A percentile compares a stretch with the other conserved stretches of the same genome.
These are phyloP conservation scores for Kwoniella europaea DNA, from an alignment of 768 basidiomycete genomes.

Conservation along the genomic window DNA sequence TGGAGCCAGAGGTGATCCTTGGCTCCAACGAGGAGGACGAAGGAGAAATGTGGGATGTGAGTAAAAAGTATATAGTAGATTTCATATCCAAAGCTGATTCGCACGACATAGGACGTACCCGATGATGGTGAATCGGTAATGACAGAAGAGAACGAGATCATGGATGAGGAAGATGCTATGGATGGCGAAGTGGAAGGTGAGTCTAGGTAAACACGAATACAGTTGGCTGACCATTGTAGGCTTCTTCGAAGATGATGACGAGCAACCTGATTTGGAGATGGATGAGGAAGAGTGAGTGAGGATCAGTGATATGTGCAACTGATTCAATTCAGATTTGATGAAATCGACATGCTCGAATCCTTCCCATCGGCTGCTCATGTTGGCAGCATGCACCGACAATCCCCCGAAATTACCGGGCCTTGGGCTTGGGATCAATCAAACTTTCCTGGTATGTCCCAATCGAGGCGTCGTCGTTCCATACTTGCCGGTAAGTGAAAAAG, in stretches of 20 bases:
- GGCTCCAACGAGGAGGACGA: conserved; percentile 28
- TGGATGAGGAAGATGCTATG: conserved; percentile 28
- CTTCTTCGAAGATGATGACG: conserved; percentile 35
- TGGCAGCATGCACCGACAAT: conserved; percentile 10
- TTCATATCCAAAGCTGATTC: background rate
- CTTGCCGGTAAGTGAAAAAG: conserved; percentile 16
- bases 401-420: conserved; percentile 12
- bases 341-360: conserved; percentile 34
- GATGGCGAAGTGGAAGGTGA: conserved; percentile 14
- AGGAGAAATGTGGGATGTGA: conserved; percentile 13
- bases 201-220: background rate
- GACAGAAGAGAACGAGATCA: conserved; percentile 41
- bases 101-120: conserved; percentile 10
- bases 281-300: conserved; percentile 58
- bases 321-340: conserved; percentile 31
- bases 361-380: conserved; percentile 11
- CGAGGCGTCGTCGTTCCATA: conserved; percentile 15
- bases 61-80: background rate
- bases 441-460: background rate
- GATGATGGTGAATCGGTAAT: conserved; percentile 22
- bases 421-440: conserved; percentile 41
- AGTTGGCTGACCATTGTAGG: conserved; percentile 12
- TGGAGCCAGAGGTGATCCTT: conserved; percentile 22
- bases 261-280: conserved; percentile 52
- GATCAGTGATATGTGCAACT: conserved; percentile 58